A percentile compares a stretch with the other conserved stretches of the same genome.
These are phyloP conservation scores for Erodium chrysanthum DNA, from an alignment of 441 rosid genomes.

Conservation along the genomic window DNA sequence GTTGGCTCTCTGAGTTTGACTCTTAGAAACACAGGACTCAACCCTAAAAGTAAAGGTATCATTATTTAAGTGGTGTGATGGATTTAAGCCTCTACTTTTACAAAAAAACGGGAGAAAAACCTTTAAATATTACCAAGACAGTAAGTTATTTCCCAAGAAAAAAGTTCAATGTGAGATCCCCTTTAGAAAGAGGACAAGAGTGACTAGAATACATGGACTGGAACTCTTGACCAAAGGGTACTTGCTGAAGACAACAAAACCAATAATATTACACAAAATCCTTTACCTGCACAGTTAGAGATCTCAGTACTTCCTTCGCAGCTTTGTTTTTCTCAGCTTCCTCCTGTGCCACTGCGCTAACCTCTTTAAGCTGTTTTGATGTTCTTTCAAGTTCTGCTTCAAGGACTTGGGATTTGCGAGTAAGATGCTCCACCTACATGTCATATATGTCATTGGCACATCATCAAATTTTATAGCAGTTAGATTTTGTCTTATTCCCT, in stretches of 20 bases:
- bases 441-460: neutral
- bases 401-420: conserved; percentile 64
- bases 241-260: neutral
- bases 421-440: conserved; percentile 60
- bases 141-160: neutral
- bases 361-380: conserved; percentile 75
- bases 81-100: neutral
- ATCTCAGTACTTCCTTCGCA: conserved; percentile 93
- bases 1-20: neutral
- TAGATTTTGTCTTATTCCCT: too few species aligned
- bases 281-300: conserved; percentile 81
- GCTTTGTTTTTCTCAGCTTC: conserved; percentile 87
- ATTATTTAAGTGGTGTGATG: neutral
- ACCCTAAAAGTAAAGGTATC: neutral
- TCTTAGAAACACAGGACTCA: neutral
- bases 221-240: neutral
- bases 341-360: conserved; percentile 68
- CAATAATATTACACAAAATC: neutral
- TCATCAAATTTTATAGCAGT: too few species aligned
- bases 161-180: neutral
- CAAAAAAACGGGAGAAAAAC: neutral
- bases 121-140: neutral
- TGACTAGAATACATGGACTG: neutral
- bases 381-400: conserved; percentile 81
- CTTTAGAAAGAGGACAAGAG: neutral